A percentile compares a stretch with the other conserved stretches of the same genome.
phyloP scores from a whole-genome alignment of 2,329 filamentous ascomycete species.

The Colletotrichum magnum region DNA sequence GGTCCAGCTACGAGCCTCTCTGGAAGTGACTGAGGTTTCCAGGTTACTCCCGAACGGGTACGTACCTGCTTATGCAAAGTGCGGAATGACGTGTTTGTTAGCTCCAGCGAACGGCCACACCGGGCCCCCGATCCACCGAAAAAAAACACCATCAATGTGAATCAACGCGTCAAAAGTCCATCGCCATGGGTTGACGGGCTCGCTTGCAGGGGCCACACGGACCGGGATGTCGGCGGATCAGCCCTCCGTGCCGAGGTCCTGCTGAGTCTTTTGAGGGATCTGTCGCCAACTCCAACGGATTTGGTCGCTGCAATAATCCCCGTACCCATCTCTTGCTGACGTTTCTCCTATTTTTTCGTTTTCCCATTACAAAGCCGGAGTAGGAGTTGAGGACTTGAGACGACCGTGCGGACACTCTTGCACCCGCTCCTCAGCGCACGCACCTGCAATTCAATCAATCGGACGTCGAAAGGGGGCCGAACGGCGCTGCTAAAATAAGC shows the following conservation, averaged over 20 bases:
- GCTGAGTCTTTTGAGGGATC: not conserved
- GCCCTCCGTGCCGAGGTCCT: conserved; percentile 35
- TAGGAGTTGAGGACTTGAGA: conserved; percentile 5
- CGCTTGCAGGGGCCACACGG: conserved; percentile 7
- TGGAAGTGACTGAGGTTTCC: not conserved
- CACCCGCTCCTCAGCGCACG: conserved; percentile 9
- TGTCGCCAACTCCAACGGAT: conserved; percentile 36
- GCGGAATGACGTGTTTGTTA: conserved; percentile 32
- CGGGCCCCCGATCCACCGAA: conserved; percentile 15
- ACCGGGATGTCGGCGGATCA: conserved; percentile 30
- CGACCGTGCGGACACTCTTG: conserved; percentile 14
- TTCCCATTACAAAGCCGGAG: conserved; percentile 28
- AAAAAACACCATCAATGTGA: not conserved
- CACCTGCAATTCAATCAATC: conserved; percentile 2
- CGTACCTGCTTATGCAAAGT: conserved; percentile 14
- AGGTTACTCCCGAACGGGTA: not conserved
- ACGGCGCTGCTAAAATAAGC: not conserved
- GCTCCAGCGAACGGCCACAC: conserved; percentile 18
- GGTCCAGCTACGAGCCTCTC: too few species aligned
- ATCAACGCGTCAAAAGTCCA: conserved; percentile 22
- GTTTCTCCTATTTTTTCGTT: not conserved
- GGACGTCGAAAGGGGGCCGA: conserved; percentile 12
- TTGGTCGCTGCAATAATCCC: conserved; percentile 10
- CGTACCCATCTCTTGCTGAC: not conserved
- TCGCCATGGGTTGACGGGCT: conserved; percentile 23